A percentile compares a stretch with the other conserved stretches of the same genome.
These are phyloP conservation scores for Puccinia coronata DNA, from an alignment of 1,284 basidiomycete genomes.

Conservation along the genomic window DNA sequence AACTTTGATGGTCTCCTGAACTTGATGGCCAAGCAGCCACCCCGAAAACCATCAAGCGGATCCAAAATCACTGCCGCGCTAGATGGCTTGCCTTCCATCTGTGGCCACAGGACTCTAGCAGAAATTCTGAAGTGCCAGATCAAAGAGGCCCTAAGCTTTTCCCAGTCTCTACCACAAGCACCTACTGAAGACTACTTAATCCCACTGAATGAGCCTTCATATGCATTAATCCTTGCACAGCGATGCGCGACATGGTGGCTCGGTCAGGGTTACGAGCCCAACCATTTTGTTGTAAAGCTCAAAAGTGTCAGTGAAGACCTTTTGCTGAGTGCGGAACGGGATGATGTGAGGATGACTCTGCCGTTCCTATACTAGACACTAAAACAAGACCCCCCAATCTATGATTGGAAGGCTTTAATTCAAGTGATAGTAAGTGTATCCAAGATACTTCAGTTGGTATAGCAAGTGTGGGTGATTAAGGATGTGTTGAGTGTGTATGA, in stretches of 20 bases:
- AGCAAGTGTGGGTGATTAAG: too few relatives aligned
- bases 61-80: constrained; percentile 3
- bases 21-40: constrained; percentile 26
- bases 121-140: constrained; percentile 16
- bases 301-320: too few relatives aligned
- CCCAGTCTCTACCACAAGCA: neutral
- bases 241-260: constrained; percentile 45
- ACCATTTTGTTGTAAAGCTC: too few relatives aligned
- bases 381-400: too few relatives aligned
- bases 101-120: neutral
- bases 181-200: constrained; percentile 16
- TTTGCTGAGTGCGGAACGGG: too few relatives aligned
- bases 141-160: neutral
- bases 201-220: constrained; percentile 30
- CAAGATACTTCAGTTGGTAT: too few relatives aligned
- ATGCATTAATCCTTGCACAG: constrained; percentile 29
- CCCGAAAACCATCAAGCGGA: neutral
- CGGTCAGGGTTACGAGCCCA: constrained; percentile 38
- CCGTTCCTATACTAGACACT: too few relatives aligned
- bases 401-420: too few relatives aligned
- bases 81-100: neutral
- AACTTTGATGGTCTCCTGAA: constrained; percentile 7
- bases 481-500: too few relatives aligned
- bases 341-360: too few relatives aligned
- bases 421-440: too few relatives aligned